Conservation (phyloP, 192 early-diverging fungal genomes). For the Gonapodya prolifera region DNA sequence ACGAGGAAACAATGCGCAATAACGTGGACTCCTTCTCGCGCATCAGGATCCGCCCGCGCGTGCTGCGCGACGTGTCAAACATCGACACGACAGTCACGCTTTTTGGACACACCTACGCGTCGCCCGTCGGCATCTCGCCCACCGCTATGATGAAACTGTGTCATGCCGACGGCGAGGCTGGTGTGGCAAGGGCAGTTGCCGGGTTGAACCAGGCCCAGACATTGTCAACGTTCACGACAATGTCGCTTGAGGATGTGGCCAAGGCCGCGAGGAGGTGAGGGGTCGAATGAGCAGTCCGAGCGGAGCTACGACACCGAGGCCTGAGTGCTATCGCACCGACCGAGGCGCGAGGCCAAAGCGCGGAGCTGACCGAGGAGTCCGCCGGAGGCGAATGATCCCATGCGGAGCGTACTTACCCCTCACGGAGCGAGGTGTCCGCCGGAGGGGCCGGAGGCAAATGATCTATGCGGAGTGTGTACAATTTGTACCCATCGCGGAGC, state of each 20-base stretch:
- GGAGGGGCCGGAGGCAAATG: no score
- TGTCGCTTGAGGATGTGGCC: conserved; percentile 51
- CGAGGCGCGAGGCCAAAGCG: no score
- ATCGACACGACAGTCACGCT: conserved; percentile 30
- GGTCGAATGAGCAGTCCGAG: no score
- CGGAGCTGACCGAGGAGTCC: no score
- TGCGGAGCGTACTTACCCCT: no score
- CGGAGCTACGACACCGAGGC: no score
- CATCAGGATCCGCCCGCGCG: conserved; percentile 44
- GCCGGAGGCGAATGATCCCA: no score
- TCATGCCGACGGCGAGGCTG: conserved; percentile 40
- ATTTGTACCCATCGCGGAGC: no score
- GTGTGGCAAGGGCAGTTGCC: conserved; percentile 38
- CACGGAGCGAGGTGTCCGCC: no score
- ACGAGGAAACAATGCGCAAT: conserved; percentile 30
- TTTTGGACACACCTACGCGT: conserved; percentile 11
- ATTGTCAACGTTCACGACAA: conserved; percentile 51
- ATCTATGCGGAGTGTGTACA: no score
- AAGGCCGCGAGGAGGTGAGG: conserved; percentile 22
- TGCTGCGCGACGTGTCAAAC: conserved; percentile 58
- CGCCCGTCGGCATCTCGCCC: conserved; percentile 65
- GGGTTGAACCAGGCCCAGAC: conserved; percentile 32
- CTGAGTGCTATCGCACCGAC: conserved; percentile 28
- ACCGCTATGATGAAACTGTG: conserved; percentile 53
- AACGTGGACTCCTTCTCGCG: conserved; percentile 27